phyloP scores from a whole-genome alignment of 257 asterid genomes.

The Scutellaria barbata region DNA sequence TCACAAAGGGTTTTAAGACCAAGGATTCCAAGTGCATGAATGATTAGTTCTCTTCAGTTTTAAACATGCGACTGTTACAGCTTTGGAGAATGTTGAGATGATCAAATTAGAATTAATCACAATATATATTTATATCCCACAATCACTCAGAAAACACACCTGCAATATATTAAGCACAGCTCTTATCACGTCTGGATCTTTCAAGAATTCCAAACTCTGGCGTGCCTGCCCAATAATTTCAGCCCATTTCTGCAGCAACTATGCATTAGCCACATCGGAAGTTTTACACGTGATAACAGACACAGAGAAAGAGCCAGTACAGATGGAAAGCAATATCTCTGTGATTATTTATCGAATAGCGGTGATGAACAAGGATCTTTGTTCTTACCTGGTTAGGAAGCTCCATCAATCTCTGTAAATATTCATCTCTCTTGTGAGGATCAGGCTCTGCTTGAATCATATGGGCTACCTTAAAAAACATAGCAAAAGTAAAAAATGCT shows the following conservation, averaged over 20 bases:
- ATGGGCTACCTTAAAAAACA: conserved; percentile 69
- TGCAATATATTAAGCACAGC: conserved; percentile 96
- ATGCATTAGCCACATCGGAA: conserved; percentile 38
- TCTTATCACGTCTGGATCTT: conserved; percentile 84
- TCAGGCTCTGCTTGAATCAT: conserved; percentile 98
- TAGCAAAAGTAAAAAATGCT: conserved; percentile 7
- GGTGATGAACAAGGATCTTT: neutral
- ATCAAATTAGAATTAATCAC: conserved; percentile 12
- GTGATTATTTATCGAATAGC: neutral
- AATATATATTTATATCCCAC: conserved; percentile 1
- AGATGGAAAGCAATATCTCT: neutral
- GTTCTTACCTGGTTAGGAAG: conserved; percentile 87
- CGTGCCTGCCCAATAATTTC: conserved; percentile 96
- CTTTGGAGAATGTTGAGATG: neutral
- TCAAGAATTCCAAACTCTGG: conserved; percentile 83
- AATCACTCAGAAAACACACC: conserved; percentile 51
- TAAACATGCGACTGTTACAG: neutral
- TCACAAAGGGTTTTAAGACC: neutral
- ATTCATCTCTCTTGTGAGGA: conserved; percentile 90
- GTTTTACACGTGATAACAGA: conserved; percentile 6
- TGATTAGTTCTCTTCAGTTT: neutral
- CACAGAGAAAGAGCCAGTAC: conserved; percentile 18
- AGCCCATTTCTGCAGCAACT: conserved; percentile 80
- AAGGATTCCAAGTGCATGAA: neutral
- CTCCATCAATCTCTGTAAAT: conserved; percentile 85